Evolutionary conservation across 345 rosid genomes (phyloP).

Genomic region (Rubroshorea leprosula): DNA sequence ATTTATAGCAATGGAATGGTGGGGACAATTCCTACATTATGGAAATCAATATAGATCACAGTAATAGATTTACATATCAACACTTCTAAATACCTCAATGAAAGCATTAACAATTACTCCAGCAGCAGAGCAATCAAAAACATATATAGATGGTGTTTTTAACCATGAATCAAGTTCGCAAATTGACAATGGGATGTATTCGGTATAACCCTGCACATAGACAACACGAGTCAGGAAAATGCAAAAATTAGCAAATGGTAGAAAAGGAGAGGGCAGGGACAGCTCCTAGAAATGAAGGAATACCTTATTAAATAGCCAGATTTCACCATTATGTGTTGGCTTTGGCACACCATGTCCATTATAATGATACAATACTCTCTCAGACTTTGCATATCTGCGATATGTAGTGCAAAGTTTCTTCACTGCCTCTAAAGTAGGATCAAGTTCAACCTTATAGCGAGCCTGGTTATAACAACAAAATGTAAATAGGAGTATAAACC

Average conservation of each 20-base stretch:
- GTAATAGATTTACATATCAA: neutral
- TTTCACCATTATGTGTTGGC: slow-evolving; percentile 97
- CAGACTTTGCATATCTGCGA: slow-evolving; percentile 85
- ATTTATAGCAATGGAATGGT: no score
- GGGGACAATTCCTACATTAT: slow-evolving; percentile 8
- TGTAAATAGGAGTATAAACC: slow-evolving; percentile 19
- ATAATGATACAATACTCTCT: slow-evolving; percentile 94
- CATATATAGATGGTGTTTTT: slow-evolving; percentile 93
- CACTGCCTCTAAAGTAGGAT: slow-evolving; percentile 93
- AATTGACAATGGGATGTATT: slow-evolving; percentile 90
- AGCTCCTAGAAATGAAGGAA: neutral
- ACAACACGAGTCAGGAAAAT: slow-evolving; percentile 14
- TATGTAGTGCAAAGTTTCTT: slow-evolving; percentile 86
- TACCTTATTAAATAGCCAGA: slow-evolving; percentile 99
- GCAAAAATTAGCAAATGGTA: slow-evolving; percentile 8
- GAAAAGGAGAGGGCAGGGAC: slow-evolving; percentile 3
- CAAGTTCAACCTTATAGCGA: slow-evolving; percentile 79
- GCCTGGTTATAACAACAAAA: slow-evolving; percentile 47
- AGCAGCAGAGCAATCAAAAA: slow-evolving; percentile 99
- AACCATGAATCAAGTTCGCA: slow-evolving; percentile 97
- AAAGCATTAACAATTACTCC: slow-evolving; percentile 94
- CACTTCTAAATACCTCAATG: slow-evolving; percentile 56
- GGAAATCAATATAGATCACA: slow-evolving; percentile 9
- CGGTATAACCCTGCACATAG: slow-evolving; percentile 81
- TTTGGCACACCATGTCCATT: slow-evolving; percentile 99